Base-by-base conservation (phyloP, 169 alveolate species). In the Babesia ovata region DNA sequence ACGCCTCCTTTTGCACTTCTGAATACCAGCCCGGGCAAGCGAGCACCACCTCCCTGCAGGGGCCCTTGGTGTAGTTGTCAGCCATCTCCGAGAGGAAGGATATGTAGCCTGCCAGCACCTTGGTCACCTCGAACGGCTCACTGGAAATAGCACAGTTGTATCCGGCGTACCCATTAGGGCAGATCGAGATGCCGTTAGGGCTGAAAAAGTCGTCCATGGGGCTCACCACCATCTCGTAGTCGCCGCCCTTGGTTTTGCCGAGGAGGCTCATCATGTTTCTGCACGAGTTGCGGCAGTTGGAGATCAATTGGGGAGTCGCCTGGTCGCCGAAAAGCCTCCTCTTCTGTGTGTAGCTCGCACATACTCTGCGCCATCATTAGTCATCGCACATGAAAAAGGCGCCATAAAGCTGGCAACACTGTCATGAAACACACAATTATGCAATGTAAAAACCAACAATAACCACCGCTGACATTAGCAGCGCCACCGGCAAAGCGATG, bases 251-350 rank as follows among this genome's bases (percentile, higher is more conserved):
- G 71, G 86, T 81, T 60, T 85, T 73, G n/a, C 98, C 98, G 26
- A 95, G 67, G 63, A 93, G 75, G 53, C 94, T 91, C 74, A 93
- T 93, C 76, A 95, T 88, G 86, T 88, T 91, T n/a, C 97, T 92
- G 39, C 97, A 92, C 10, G 98, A 93, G 71, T 92, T 94, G 56
- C 85, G 92, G 58, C 79, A 94, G 60, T 95, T 94, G 9, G 97
- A 93, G 56, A 83, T 62, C 72, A 94, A 81, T 84, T 91, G 92
- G 1, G 96, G 79, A 22, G 77, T 63, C 7, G 97, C 97, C 49
- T 92, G 87, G 74, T 96, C 99, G n/a, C 99, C 99, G 26, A 95
- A 91, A 19, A 95, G 86, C 67, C 99, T 87, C 70, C 95, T 95
- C 53, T 91, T 92, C 52, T 91, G 96, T 6, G 98, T 96, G 21